Conservation (phyloP, 257 asterid species). For the Striga asiatica region DNA sequence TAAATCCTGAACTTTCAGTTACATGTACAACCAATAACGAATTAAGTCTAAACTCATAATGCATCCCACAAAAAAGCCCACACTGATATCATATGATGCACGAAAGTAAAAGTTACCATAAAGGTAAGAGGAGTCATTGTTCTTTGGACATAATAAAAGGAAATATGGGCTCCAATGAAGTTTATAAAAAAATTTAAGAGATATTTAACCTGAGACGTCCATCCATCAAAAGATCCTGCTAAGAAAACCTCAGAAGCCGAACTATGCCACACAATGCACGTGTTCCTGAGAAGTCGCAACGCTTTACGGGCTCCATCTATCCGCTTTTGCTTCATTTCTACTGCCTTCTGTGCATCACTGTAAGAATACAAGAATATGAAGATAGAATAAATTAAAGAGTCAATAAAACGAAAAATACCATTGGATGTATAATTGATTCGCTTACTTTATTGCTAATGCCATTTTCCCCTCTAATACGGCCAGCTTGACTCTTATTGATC, state of each 20-base stretch:
- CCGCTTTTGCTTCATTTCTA: slow-evolving; percentile 49
- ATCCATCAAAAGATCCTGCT: slow-evolving; percentile 87
- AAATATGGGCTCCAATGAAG: slow-evolving; percentile 9
- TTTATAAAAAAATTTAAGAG: slow-evolving; percentile 10
- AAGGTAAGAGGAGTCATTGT: too few relatives aligned
- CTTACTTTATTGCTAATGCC: slow-evolving; percentile 56
- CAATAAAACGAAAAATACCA: not conserved
- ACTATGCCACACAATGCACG: slow-evolving; percentile 55
- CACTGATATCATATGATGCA: too few relatives aligned
- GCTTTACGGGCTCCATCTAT: slow-evolving; percentile 46
- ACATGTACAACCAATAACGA: too few relatives aligned
- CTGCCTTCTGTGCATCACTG: slow-evolving; percentile 55
- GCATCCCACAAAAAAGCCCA: too few relatives aligned
- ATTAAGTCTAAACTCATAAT: too few relatives aligned
- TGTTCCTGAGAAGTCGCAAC: slow-evolving; percentile 53
- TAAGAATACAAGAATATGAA: slow-evolving; percentile 8
- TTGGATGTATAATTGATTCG: slow-evolving; percentile 1
- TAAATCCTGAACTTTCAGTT: too few relatives aligned
- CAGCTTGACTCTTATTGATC: slow-evolving; percentile 63
- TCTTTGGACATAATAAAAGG: not conserved
- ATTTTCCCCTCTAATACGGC: slow-evolving; percentile 77
- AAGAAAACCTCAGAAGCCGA: slow-evolving; percentile 76
- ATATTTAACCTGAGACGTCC: slow-evolving; percentile 76
- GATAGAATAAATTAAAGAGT: not conserved
- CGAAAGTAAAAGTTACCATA: too few relatives aligned